Conservation (phyloP, 139 green algal genomes). For the Chlorella sp. region DNA sequence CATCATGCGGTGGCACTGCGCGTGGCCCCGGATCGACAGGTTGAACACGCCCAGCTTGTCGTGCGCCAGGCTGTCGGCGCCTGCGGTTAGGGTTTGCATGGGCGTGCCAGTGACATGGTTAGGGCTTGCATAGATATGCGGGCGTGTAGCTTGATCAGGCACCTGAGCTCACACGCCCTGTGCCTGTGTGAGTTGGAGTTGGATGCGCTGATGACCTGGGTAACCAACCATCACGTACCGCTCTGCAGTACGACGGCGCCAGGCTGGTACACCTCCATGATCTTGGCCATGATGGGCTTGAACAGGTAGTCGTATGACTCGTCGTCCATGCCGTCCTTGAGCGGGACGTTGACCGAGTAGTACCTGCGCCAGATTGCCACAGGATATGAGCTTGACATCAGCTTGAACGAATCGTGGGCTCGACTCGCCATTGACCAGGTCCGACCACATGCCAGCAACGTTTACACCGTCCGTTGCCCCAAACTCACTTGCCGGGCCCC, state of each 20-base stretch:
- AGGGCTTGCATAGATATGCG: too few relatives aligned
- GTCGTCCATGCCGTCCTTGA: conserved; percentile 86
- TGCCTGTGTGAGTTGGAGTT: too few relatives aligned
- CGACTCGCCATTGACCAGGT: too few relatives aligned
- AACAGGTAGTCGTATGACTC: conserved; percentile 75
- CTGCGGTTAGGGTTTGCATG: conserved; percentile 18
- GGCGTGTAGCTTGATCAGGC: too few relatives aligned
- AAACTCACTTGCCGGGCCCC: conserved; percentile 46
- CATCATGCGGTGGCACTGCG: conserved; percentile 76
- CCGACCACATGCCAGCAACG: too few relatives aligned
- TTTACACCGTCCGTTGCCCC: neutral
- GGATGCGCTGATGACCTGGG: too few relatives aligned
- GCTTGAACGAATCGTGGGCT: too few relatives aligned
- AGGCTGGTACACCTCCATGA: conserved; percentile 86
- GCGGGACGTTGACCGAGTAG: conserved; percentile 68
- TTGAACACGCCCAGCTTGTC: conserved; percentile 95
- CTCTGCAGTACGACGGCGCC: conserved; percentile 87
- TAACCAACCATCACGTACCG: too few relatives aligned
- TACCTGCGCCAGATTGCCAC: conserved; percentile 12
- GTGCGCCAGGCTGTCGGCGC: conserved; percentile 83
- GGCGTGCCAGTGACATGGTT: conserved; percentile 1
- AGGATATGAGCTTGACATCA: too few relatives aligned
- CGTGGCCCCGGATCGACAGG: conserved; percentile 82
- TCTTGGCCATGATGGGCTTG: conserved; percentile 61
- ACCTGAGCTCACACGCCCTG: too few relatives aligned